Evolutionary conservation across 352 stramenopile species (phyloP).

Genomic region (Peronospora belbahrii): DNA sequence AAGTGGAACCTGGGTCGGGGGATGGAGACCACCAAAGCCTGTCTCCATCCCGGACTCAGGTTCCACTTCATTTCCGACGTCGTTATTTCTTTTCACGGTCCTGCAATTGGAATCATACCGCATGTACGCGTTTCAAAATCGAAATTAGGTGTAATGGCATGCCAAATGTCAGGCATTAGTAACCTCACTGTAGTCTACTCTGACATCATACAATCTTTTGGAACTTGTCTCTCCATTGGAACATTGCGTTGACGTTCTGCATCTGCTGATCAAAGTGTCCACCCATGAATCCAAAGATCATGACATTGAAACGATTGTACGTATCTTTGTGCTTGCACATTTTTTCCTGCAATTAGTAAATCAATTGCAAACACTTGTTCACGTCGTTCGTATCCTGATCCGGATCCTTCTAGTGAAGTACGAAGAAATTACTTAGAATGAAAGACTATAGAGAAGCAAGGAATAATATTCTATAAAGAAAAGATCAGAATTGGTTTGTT

Average conservation of each 20-base stretch:
- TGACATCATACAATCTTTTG: constrained; percentile 81
- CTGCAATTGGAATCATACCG: constrained; percentile 89
- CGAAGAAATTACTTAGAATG: too few species aligned
- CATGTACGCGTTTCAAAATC: constrained; percentile 89
- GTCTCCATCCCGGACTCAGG: constrained; percentile 49
- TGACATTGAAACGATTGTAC: constrained; percentile 48
- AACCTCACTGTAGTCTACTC: constrained; percentile 87
- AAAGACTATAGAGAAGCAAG: too few species aligned
- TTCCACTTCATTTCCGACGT: constrained; percentile 90
- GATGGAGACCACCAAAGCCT: constrained; percentile 66
- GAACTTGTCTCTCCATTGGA: constrained; percentile 80
- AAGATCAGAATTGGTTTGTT: too few species aligned
- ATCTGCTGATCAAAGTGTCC: constrained; percentile 97
- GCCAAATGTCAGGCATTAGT: constrained; percentile 44
- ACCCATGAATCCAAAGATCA: constrained; percentile 93
- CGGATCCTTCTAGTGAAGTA: constrained; percentile 58
- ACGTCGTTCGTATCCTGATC: constrained; percentile 93
- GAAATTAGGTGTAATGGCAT: constrained; percentile 79
- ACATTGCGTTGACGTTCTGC: constrained; percentile 90
- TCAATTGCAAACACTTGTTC: constrained; percentile 84
- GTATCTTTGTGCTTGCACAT: constrained; percentile 13
- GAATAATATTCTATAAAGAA: too few species aligned
- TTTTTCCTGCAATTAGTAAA: constrained; percentile 30
- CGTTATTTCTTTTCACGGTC: constrained; percentile 61
- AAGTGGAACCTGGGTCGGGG: too few species aligned